A percentile compares a stretch with the other conserved stretches of the same genome.
phyloP scores from a whole-genome alignment of 2,329 filamentous ascomycete species.

The Colletotrichum ledebouriae region DNA sequence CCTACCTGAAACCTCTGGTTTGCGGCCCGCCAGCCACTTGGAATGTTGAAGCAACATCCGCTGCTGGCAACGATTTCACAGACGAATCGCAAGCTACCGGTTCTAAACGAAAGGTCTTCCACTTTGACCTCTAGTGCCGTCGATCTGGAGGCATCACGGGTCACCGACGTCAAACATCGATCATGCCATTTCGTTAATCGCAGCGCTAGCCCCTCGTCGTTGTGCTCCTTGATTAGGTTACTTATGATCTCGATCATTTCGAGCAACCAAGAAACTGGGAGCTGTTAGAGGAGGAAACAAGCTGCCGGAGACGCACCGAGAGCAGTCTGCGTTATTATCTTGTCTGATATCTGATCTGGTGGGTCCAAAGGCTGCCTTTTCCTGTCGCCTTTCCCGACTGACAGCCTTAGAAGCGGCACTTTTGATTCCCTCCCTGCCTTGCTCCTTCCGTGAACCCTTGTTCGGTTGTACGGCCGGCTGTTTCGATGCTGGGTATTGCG shows the following conservation, averaged over 20 bases:
- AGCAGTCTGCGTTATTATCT: neutral
- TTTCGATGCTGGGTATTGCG: neutral
- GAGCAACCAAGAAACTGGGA: neutral
- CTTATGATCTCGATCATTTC: neutral
- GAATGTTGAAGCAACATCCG: conserved; percentile 9
- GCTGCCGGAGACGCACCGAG: neutral
- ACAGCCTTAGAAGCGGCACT: conserved; percentile 7
- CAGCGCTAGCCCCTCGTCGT: neutral
- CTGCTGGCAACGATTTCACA: neutral
- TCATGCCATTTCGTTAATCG: conserved; percentile 4
- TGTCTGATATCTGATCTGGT: neutral
- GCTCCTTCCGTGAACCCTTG: neutral
- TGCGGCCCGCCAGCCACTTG: conserved; percentile 21
- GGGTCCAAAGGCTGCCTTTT: conserved; percentile 20
- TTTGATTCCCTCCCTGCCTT: conserved; percentile 5
- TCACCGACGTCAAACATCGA: neutral
- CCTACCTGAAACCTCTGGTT: conserved; percentile 27
- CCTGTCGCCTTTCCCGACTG: conserved; percentile 8
- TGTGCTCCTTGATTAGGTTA: neutral
- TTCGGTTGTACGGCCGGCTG: neutral
- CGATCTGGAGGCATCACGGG: neutral
- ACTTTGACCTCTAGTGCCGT: neutral
- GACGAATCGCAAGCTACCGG: neutral
- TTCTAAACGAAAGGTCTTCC: neutral
- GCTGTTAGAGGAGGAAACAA: neutral